Evolutionary conservation across 129 eudicot genomes (phyloP), one percentile per base, ranked within the genome.

Genomic region (Flaveria trinervia): DNA sequence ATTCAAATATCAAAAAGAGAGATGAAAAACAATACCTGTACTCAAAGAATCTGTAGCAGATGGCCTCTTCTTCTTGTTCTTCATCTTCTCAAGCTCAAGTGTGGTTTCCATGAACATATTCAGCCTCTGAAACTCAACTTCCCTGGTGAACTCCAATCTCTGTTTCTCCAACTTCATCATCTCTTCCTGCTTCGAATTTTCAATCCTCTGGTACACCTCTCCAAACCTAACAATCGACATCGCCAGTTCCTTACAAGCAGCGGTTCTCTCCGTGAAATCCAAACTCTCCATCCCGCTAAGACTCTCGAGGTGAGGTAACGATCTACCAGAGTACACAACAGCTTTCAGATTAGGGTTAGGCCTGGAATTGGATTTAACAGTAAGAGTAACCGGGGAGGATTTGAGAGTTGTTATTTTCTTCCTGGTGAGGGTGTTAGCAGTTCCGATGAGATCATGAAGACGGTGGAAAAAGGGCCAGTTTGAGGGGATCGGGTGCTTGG

Each of bases 131-230:
- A 85, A 76, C 88, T 88, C 92, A 30, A 85, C 54, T 41, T 83
- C 89, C 70, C 82, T 81, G 0, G 88, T 81, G 41, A 88, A 83
- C 67, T 85, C 88, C 89, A 88, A 80, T 61, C 89, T 72, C 85
- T 85, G 86, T 51, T 85, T 88, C 79, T 88, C 92, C 78, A 88
- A 72, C 45, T 88, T 88, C 88, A 88, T 65, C 78, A 85, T 66
- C 84, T 85, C 89, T 56, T 84, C 72, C 80, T 85, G 89, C 72
- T 88, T 85, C 1, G 73, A 70, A 61, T 64, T 78, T 79, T 88
- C 92, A 4, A 83, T 72, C 78, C 88, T 80, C 77, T 83, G 86
- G 14, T 88, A 85, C 23, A 88, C 83, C 76, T 88, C 89, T 5
- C 84, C 89, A 45, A 85, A 80, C 79, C 83, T 67, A 44, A 70